Evolutionary conservation across 257 asterid genomes (phyloP).

Genomic region (Nicotiana paniculata): DNA sequence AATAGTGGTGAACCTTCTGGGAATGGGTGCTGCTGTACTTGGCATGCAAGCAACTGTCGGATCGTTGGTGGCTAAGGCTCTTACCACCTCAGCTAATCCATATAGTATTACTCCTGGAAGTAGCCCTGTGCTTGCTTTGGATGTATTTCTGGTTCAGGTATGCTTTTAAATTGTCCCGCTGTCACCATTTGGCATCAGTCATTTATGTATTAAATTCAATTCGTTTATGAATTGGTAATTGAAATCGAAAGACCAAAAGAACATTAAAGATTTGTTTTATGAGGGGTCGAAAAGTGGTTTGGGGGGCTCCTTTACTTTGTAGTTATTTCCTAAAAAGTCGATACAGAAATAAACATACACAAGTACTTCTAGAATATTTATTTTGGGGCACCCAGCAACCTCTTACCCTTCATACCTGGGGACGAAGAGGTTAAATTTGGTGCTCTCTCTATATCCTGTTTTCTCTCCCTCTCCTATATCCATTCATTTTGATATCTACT

Average conservation of each 20-base stretch:
- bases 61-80: slow-evolving; percentile 92
- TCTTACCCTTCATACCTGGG: not conserved
- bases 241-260: not conserved
- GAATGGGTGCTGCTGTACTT: slow-evolving; percentile 90
- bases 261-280: not conserved
- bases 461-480: not conserved
- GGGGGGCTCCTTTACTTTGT: not conserved
- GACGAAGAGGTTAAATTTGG: not conserved
- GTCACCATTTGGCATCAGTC: not conserved
- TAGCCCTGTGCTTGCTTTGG: slow-evolving; percentile 87
- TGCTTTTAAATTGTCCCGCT: not conserved
- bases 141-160: slow-evolving; percentile 98
- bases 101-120: slow-evolving; percentile 66
- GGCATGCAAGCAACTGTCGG: slow-evolving; percentile 99
- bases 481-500: not conserved
- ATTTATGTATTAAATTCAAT: not conserved
- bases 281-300: not conserved
- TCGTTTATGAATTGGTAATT: not conserved
- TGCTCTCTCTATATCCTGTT: not conserved
- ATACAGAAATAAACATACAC: not conserved
- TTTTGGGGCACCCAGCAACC: not conserved
- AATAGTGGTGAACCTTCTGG: slow-evolving; percentile 66
- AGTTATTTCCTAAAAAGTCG: not conserved
- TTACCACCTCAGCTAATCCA: slow-evolving; percentile 83
- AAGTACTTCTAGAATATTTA: not conserved